A percentile compares a stretch with the other conserved stretches of the same genome.
Evolutionary conservation across 768 basidiomycete genomes (phyloP).

Genomic region (Sarcomyxa edulis): DNA sequence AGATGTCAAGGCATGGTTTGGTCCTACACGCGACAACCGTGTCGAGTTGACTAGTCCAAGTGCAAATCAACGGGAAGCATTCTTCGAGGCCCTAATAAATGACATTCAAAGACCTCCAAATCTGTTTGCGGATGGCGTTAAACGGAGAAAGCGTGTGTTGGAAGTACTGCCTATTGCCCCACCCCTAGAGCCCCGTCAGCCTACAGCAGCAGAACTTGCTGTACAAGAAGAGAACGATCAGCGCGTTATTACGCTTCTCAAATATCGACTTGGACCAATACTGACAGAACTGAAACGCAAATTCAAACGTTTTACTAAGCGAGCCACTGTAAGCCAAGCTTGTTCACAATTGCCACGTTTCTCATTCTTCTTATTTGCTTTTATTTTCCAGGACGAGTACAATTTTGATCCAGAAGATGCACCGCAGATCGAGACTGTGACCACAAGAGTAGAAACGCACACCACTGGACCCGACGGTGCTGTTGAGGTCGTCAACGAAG

Average conservation of each 20-base stretch:
- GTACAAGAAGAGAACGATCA: conserved; percentile 81
- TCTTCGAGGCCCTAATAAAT: conserved; percentile 71
- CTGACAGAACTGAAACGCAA: conserved; percentile 87
- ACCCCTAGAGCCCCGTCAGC: conserved; percentile 80
- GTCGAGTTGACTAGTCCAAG: conserved; percentile 56
- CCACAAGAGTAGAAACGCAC: conserved; percentile 18
- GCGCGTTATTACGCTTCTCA: conserved; percentile 71
- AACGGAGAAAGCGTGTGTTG: conserved; percentile 75
- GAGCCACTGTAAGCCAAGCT: conserved; percentile 54
- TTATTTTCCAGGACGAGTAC: conserved; percentile 63
- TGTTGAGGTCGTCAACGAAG: conserved; percentile 38
- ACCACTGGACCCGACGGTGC: conserved; percentile 35
- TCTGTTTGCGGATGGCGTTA: conserved; percentile 84
- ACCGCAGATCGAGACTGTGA: conserved; percentile 17
- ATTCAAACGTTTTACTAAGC: conserved; percentile 85
- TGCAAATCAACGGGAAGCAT: conserved; percentile 52
- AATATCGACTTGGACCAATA: conserved; percentile 88
- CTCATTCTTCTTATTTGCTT: no score
- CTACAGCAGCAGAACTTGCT: conserved; percentile 76
- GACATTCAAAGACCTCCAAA: conserved; percentile 75
- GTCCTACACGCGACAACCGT: conserved; percentile 66
- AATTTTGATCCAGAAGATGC: conserved; percentile 37
- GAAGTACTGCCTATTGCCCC: conserved; percentile 88
- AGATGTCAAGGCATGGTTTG: conserved; percentile 93
- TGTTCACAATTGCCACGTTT: no score